Base-by-base conservation (phyloP, 202 grass and related monocot species). In the Carex arenaria region DNA sequence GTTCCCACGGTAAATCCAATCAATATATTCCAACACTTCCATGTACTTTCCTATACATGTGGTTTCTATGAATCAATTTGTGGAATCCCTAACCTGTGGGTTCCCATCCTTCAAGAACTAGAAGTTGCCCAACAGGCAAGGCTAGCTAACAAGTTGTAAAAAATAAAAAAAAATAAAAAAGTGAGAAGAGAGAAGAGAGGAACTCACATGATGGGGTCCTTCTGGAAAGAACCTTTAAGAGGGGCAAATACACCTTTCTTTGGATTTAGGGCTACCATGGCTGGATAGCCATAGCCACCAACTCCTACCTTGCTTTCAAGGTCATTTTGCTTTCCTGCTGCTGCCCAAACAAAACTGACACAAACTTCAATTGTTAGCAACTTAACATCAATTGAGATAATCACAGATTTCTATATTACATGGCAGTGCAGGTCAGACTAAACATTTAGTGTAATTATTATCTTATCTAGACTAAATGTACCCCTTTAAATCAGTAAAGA, bases 281-380 rank as follows among this genome's bases (percentile, higher is more conserved):
- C 96, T 30, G 93, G 96, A 82, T 99, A 99, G 42, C 96, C 93
- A 59, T 99, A 99, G 6, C 96, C 96, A 67, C 96, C 96, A 36
- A 99, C 96, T 78, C 96, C 93, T 59, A 99, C 96, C 61, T 91
- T 90, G 78, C 64, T 94, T 88, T 99, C 93, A 4, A 99, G 88
- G 77, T 96, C 91, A 84, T 59, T 31, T 88, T 99, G 96, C 87
- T 96, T 99, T 32, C 93, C 88, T 30, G 96, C 91, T 30, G 88
- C 93, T 67, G 88, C 67, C 96, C 91, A 99, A 79, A 99, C 87
- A 85, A 92, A 99, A 84, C 96, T 99, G 91, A 13, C 15, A 82
- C 19, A 81, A 45, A 64, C 15, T 40, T 65, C 59, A 51, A 81
- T 5, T 30, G 28, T 22, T 43, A 45, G 57, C 38, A 83, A 18